These are phyloP conservation scores for Gonapodya prolifera DNA, from an alignment of 192 early-diverging fungal genomes.

Conservation along the genomic window DNA sequence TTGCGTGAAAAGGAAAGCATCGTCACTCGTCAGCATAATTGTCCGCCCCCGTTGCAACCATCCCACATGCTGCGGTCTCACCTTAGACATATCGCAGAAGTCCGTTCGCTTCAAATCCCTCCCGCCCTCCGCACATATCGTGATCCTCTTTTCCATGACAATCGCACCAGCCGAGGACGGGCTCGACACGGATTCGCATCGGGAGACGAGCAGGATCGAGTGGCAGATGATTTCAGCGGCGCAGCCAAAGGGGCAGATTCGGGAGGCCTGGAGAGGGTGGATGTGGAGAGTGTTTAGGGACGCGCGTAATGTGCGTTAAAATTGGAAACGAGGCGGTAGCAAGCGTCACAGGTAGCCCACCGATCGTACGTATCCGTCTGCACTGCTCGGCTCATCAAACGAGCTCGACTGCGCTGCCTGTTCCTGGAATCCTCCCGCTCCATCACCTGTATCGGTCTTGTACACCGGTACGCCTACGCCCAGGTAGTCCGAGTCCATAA, in stretches of 20 bases:
- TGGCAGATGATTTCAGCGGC: not conserved
- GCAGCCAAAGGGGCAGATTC: not conserved
- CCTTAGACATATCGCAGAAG: not conserved
- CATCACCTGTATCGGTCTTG: no score
- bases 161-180: not conserved
- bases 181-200: not conserved
- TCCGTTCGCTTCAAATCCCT: not conserved
- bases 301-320: no score
- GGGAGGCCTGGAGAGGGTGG: not conserved
- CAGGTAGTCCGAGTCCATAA: no score
- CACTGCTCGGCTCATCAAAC: no score
- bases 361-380: no score
- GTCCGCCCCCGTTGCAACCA: not conserved
- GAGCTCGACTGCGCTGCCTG: no score
- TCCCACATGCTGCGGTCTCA: not conserved
- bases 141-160: not conserved
- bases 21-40: not conserved
- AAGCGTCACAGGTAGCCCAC: no score
- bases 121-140: not conserved
- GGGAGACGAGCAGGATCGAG: not conserved
- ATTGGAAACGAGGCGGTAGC: no score
- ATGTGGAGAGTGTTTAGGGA: no score
- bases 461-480: no score
- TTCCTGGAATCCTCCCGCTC: no score
- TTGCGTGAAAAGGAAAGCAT: not conserved